Evolutionary conservation across 371 early-diverging fungal genomes (phyloP).

Genomic region (Rhizopus stolonifer): DNA sequence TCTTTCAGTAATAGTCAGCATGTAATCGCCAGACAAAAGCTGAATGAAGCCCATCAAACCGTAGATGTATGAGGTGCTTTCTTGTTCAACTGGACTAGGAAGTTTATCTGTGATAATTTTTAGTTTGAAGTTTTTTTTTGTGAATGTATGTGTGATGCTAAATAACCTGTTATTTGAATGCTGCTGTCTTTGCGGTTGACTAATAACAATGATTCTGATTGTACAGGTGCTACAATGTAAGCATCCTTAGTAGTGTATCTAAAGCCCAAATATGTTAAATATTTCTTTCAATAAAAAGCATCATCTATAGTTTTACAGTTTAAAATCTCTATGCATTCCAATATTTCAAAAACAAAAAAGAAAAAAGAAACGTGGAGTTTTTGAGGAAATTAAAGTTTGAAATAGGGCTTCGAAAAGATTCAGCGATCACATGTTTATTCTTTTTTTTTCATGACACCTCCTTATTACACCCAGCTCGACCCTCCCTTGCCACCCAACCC

Average conservation of each 20-base stretch:
- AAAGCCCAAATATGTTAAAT: background rate
- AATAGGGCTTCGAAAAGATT: background rate
- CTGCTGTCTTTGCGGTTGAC: constrained; percentile 16
- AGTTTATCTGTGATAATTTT: constrained; percentile 9
- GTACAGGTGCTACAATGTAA: constrained; percentile 19
- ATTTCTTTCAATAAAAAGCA: background rate
- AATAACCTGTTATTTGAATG: constrained; percentile 16
- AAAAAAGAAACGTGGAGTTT: background rate
- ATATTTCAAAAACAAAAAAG: background rate
- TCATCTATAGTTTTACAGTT: background rate
- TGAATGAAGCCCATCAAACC: constrained; percentile 71
- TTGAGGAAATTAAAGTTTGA: background rate
- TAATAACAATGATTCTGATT: constrained; percentile 16
- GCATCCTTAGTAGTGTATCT: constrained; percentile 24
- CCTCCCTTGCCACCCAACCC: constrained; percentile 21
- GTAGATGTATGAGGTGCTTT: constrained; percentile 46
- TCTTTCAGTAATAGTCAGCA: constrained; percentile 83
- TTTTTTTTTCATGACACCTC: background rate
- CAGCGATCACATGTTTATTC: background rate
- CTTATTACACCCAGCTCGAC: constrained; percentile 24
- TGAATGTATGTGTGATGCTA: background rate
- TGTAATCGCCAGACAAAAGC: constrained; percentile 73
- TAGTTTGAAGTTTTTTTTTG: background rate
- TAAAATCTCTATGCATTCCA: background rate
- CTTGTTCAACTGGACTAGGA: constrained; percentile 22